Percentiles rank a stretch among this genome's conserved stretches.
phyloP scores from a whole-genome alignment of 2,329 filamentous ascomycete genomes.

The Penicillium sp. region DNA sequence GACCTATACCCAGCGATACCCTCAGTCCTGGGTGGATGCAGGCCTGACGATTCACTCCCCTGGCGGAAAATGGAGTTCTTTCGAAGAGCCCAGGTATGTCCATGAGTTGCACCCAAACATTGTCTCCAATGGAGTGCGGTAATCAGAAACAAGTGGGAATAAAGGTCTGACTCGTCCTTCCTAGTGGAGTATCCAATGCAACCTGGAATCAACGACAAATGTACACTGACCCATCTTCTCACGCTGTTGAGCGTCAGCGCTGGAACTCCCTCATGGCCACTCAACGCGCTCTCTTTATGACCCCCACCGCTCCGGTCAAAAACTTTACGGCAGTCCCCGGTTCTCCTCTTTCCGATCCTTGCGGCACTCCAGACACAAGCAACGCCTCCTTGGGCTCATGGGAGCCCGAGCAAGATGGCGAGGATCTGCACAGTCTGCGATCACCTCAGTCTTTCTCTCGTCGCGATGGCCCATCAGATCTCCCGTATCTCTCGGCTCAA shows the following conservation, averaged over 20 bases:
- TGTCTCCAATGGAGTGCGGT: background rate
- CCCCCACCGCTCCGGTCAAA: conserved; percentile 3
- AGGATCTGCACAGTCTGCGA: background rate
- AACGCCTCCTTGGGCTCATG: conserved; percentile 15
- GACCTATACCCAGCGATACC: background rate
- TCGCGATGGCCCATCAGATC: background rate
- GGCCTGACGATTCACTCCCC: conserved; percentile 2
- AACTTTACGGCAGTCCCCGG: conserved; percentile 7
- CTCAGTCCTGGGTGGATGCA: conserved; percentile 1
- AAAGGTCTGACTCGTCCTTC: background rate
- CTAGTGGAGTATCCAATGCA: background rate
- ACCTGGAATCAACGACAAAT: background rate
- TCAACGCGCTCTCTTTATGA: conserved; percentile 17
- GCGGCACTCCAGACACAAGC: conserved; percentile 19
- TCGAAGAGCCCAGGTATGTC: background rate
- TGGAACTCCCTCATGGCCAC: conserved; percentile 8
- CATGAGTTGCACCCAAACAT: no score
- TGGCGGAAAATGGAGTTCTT: background rate
- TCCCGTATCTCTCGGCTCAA: background rate
- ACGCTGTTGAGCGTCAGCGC: conserved; percentile 1
- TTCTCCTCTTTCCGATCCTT: conserved; percentile 17
- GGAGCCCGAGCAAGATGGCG: conserved; percentile 20
- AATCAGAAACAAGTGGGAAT: background rate
- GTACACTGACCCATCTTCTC: background rate
- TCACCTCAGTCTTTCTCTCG: background rate